Base-by-base conservation (phyloP, 2,329 filamentous ascomycete species). In the Phoma sp. region DNA sequence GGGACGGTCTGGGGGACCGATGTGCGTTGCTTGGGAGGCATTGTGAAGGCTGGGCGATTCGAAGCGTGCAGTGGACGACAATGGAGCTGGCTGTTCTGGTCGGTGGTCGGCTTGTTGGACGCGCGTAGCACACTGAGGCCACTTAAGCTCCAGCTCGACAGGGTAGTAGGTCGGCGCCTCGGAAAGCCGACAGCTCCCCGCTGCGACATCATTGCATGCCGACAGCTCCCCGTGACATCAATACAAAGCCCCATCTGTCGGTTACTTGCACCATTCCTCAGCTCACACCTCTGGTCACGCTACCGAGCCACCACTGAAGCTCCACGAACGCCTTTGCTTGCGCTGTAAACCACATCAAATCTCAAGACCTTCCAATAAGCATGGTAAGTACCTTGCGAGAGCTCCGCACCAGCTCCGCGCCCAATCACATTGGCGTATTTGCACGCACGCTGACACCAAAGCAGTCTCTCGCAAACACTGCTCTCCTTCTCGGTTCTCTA, bases 401-500 rank as follows among this genome's bases (percentile, higher is more conserved):
- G 46, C 46, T 46, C 25, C 18, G 4, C 37, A 5, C 13, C 11
- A 23, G 42, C 52, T 46, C 41, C 22, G n/a, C 42, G 35, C 30
- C 52, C 47, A 49, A 55, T 46, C 37, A 49, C 14, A 38, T 13
- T 25, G 14, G n/a, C 25, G 13, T 18, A 38, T 27, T 33, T 27
- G 37, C 30, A 42, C 25, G 7, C 1, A 44, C 37, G n/a, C 44
- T 50, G 39, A 51, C 49, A 29, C 32, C 13, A 23, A n/a, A 18
- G 40, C 59, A 74, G 71, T 62, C 72, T 58, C 76, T 82, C 60
- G 78, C 82, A 64, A 82, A 78, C 69, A 86, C 91, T 70, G 91
- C 93, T 60, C 90, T 88, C 75, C 74, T 90, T 68, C 86, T 98
- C 69, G 90, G 89, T 57, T 82, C 86, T 60, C 82, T 98, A 55